Evolutionary conservation across 305 asterid species (phyloP).

Genomic region (Rubia tinctorum): DNA sequence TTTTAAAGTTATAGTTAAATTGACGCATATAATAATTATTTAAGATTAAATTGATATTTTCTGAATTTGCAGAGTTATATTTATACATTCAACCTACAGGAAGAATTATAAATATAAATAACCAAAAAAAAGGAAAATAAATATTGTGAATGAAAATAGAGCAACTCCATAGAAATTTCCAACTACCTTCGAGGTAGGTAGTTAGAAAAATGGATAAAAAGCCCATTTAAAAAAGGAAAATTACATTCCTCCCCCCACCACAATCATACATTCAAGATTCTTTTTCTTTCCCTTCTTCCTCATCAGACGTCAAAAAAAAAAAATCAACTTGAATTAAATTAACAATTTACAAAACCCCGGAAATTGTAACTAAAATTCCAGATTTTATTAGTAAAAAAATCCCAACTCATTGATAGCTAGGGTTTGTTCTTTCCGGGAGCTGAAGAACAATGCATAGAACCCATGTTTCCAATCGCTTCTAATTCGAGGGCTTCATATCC

Average conservation of each 20-base stretch:
- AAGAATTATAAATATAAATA: too few species aligned
- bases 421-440: slow-evolving; percentile 30
- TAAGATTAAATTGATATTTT: too few species aligned
- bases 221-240: not conserved
- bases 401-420: slow-evolving; percentile 21
- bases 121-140: too few species aligned
- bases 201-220: not conserved
- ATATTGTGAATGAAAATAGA: too few species aligned
- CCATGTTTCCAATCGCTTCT: slow-evolving; percentile 40
- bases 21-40: too few species aligned
- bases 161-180: not conserved
- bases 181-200: not conserved
- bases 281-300: slow-evolving; percentile 2
- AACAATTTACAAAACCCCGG: not conserved
- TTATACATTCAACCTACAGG: too few species aligned
- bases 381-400: not conserved
- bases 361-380: not conserved
- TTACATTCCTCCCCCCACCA: slow-evolving; percentile 1
- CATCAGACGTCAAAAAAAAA: slow-evolving; percentile 21
- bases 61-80: too few species aligned
- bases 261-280: slow-evolving; percentile 5
- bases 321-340: slow-evolving; percentile 21
- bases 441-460: slow-evolving; percentile 46
- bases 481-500: slow-evolving; percentile 39
- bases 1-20: too few species aligned